Conservation (phyloP, 1,284 basidiomycete genomes). For the Cerioporus squamosus region DNA sequence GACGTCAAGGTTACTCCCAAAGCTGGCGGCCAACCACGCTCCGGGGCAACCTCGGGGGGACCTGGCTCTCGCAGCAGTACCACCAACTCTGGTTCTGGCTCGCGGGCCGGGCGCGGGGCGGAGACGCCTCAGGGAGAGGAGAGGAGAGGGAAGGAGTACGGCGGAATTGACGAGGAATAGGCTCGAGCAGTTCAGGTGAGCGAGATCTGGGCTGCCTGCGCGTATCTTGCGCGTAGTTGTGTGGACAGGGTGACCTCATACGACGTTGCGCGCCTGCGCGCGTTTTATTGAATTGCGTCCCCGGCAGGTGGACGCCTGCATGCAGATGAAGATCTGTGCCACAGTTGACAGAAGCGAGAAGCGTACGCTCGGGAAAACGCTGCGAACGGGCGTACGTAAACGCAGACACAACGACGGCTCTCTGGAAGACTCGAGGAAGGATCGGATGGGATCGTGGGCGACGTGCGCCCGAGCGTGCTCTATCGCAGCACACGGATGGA, state of each 20-base stretch:
- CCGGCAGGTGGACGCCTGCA: constrained; percentile 28
- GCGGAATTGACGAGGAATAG: constrained; percentile 22
- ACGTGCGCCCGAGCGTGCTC: background rate
- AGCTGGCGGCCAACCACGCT: constrained; percentile 9
- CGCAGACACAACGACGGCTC: background rate
- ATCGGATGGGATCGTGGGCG: background rate
- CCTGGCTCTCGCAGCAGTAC: background rate
- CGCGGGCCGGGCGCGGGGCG: constrained; percentile 11
- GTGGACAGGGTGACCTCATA: background rate
- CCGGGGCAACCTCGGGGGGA: background rate
- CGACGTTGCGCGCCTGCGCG: constrained; percentile 4
- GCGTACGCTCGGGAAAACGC: background rate
- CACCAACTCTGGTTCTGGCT: constrained; percentile 23
- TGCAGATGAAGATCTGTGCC: constrained; percentile 23
- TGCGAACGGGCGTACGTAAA: background rate
- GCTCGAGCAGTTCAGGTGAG: constrained; percentile 37
- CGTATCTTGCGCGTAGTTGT: background rate
- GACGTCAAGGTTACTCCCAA: constrained; percentile 25
- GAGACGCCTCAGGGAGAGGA: background rate
- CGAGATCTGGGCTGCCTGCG: background rate
- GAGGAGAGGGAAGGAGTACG: background rate
- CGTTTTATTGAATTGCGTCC: background rate
- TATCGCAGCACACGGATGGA: background rate
- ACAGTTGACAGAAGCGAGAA: background rate
- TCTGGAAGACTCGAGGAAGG: too few species aligned